These are phyloP conservation scores for Neurospora intermedia DNA, from an alignment of 495 filamentous ascomycete species.

Conservation along the genomic window DNA sequence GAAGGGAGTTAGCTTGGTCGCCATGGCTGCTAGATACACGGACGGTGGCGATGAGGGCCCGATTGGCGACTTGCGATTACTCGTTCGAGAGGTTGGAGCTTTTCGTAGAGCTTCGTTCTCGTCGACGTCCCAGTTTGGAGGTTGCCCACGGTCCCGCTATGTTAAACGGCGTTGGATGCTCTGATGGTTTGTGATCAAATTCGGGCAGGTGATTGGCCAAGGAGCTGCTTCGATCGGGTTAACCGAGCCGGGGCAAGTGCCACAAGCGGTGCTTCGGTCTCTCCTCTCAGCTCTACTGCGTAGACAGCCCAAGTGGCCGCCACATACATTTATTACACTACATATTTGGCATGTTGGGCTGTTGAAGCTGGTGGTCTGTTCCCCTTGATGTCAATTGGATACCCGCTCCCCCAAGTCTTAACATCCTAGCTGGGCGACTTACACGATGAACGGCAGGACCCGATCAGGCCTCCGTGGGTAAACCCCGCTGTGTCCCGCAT, in stretches of 20 bases:
- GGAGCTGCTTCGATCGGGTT: neutral
- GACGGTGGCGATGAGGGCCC: neutral
- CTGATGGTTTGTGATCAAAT: neutral
- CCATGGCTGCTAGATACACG: constrained; percentile 41
- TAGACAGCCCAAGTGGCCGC: neutral
- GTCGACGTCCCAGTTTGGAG: neutral
- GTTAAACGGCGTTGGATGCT: neutral
- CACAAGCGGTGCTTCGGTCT: neutral
- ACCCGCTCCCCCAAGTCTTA: neutral
- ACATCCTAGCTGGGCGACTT: neutral
- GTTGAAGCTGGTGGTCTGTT: neutral
- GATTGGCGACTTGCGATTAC: neutral
- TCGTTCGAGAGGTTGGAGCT: neutral
- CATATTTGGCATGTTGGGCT: neutral
- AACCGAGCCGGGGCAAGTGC: neutral
- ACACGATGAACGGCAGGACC: neutral
- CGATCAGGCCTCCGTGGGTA: neutral
- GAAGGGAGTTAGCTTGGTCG: constrained; percentile 57
- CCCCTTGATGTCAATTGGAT: neutral
- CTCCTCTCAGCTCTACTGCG: neutral
- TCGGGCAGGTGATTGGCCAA: neutral
- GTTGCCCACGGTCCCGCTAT: neutral
- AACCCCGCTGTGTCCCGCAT: neutral
- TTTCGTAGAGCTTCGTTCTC: neutral
- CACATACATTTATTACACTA: neutral